Conservation (phyloP, 1,284 basidiomycete genomes). For the Trametes polyzona region DNA sequence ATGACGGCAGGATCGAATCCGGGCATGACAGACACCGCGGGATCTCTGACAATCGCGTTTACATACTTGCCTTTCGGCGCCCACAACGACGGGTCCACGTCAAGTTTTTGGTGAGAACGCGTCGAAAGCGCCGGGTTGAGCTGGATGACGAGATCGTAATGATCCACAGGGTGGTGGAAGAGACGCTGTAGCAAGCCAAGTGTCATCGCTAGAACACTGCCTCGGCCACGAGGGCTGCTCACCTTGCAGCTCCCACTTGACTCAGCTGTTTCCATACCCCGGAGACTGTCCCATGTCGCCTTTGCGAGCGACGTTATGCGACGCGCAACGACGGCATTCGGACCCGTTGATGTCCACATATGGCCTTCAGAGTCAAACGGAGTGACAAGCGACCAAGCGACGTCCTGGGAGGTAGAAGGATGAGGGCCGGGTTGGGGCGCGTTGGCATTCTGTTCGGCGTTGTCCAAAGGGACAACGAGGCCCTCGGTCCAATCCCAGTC, state of each 20-base stretch:
- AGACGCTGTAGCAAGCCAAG: constrained; percentile 54
- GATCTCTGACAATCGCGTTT: constrained; percentile 42
- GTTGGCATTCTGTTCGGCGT: constrained; percentile 41
- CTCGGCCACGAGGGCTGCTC: constrained; percentile 8
- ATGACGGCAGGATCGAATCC: constrained; percentile 83
- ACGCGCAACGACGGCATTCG: constrained; percentile 71
- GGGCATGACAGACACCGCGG: constrained; percentile 47
- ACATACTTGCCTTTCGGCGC: constrained; percentile 51
- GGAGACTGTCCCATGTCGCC: constrained; percentile 63
- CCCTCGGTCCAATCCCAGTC: constrained; percentile 86
- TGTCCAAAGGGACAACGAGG: constrained; percentile 59
- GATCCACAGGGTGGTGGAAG: constrained; percentile 81
- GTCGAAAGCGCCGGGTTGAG: constrained; percentile 70
- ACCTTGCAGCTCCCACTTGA: constrained; percentile 65
- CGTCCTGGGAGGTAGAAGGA: constrained; percentile 40
- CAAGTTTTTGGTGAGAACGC: constrained; percentile 74
- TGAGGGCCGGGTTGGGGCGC: constrained; percentile 8
- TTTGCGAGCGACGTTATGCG: constrained; percentile 73
- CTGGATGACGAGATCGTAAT: constrained; percentile 88
- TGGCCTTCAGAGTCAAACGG: constrained; percentile 77
- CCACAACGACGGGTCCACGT: constrained; percentile 51
- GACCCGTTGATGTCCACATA: constrained; percentile 74
- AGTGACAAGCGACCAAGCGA: constrained; percentile 85
- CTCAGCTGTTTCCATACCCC: constrained; percentile 48
- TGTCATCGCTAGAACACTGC: not conserved